Conservation (phyloP, 2,329 filamentous ascomycete genomes). For the Tolypocladium tropicale region DNA sequence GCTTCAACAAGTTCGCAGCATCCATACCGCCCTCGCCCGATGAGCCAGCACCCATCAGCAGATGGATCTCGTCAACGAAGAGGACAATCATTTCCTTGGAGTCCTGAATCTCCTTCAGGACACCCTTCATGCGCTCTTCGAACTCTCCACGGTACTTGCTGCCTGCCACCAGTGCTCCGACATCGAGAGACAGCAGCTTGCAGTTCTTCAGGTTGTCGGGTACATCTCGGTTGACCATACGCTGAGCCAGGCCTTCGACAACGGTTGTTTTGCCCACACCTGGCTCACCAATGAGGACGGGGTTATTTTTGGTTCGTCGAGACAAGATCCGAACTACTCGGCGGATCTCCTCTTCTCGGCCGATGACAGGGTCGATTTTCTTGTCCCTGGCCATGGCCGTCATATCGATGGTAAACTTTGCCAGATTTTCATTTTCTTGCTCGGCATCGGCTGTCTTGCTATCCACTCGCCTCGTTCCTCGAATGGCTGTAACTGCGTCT, state of each 20-base stretch:
- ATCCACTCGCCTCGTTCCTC: conserved; percentile 87
- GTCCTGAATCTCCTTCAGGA: conserved; percentile 90
- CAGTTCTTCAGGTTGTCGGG: conserved; percentile 91
- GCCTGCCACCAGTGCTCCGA: conserved; percentile 87
- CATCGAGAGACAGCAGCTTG: conserved; percentile 88
- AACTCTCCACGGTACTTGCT: conserved; percentile 99
- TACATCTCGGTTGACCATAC: conserved; percentile 94
- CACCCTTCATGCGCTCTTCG: conserved; percentile 98
- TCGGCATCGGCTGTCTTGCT: conserved; percentile 93
- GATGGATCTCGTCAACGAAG: conserved; percentile 97
- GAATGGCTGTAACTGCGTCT: conserved; percentile 81
- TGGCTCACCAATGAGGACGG: conserved; percentile 92
- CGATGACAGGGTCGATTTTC: conserved; percentile 96
- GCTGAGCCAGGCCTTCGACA: conserved; percentile 87
- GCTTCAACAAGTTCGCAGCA: conserved; percentile 92
- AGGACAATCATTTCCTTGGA: conserved; percentile 95
- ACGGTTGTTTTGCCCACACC: conserved; percentile 98
- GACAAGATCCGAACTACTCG: conserved; percentile 87
- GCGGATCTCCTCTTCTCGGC: conserved; percentile 89
- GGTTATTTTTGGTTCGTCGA: conserved; percentile 95
- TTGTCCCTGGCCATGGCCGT: conserved; percentile 92
- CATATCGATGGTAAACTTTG: conserved; percentile 99
- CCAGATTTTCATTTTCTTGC: conserved; percentile 85
- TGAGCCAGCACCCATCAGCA: conserved; percentile 93
- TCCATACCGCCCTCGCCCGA: conserved; percentile 98